Evolutionary conservation across 2,329 filamentous ascomycete species (phyloP).

Genomic region (Pezicula carpinea): DNA sequence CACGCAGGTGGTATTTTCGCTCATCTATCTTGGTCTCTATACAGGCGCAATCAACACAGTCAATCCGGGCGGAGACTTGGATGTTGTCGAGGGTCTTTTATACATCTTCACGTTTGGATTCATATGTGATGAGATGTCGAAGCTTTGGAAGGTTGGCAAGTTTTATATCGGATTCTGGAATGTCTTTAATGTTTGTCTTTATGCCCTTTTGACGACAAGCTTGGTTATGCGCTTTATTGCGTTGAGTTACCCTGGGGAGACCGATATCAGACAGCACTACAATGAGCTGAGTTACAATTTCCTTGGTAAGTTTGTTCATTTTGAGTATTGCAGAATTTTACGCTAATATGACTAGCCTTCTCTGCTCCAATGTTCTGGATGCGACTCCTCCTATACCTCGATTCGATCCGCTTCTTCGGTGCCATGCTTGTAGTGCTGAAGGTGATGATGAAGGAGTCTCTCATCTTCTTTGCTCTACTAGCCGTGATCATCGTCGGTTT

Average conservation of each 20-base stretch:
- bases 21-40: constrained; percentile 80
- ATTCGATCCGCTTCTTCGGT: constrained; percentile 92
- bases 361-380: constrained; percentile 96
- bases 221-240: constrained; percentile 77
- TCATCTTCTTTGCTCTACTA: constrained; percentile 94
- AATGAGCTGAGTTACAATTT: constrained; percentile 91
- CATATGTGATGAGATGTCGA: constrained; percentile 79
- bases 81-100: constrained; percentile 75
- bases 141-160: constrained; percentile 90
- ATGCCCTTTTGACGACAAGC: constrained; percentile 71
- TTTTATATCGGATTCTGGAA: constrained; percentile 97
- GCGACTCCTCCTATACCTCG: constrained; percentile 84
- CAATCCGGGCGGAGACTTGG: constrained; percentile 78
- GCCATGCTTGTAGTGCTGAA: constrained; percentile 97
- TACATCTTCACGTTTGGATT: constrained; percentile 92
- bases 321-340: too few relatives aligned
- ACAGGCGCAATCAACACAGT: constrained; percentile 92
- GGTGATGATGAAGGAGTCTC: constrained; percentile 87
- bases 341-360: constrained; percentile 52
- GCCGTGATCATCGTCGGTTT: constrained; percentile 81
- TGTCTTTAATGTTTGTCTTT: constrained; percentile 83
- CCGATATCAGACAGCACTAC: constrained; percentile 48
- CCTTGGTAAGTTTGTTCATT: constrained; percentile 38
- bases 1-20: constrained; percentile 77
- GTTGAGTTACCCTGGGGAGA: constrained; percentile 52